Evolutionary conservation across 2,329 filamentous ascomycete genomes (phyloP).

Genomic region (Fusarium fujikuroi): DNA sequence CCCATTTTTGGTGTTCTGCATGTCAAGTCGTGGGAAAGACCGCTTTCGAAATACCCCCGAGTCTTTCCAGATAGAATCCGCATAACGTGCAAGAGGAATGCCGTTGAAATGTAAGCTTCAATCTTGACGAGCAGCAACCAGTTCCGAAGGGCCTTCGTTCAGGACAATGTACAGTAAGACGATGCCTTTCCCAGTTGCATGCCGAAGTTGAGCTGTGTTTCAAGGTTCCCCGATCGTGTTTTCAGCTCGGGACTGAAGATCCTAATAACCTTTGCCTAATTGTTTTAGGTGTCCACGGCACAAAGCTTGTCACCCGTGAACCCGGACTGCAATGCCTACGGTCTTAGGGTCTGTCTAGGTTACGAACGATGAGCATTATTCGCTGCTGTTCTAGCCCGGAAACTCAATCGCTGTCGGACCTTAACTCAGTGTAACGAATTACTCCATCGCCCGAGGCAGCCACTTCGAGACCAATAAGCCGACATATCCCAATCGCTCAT

Average conservation of each 20-base stretch:
- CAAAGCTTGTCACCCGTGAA: background rate
- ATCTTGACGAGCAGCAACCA: background rate
- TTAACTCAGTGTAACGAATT: background rate
- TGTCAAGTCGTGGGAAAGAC: accelerated
- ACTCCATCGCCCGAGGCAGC: background rate
- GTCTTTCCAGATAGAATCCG: accelerated
- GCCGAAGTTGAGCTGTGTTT: background rate
- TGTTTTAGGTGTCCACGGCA: background rate
- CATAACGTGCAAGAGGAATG: too few species aligned
- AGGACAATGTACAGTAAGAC: accelerated
- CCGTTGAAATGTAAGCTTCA: too few species aligned
- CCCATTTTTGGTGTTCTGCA: too few species aligned
- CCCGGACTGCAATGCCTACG: background rate
- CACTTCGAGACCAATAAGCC: background rate
- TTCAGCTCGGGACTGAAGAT: background rate
- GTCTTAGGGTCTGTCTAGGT: background rate
- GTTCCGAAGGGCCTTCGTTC: too few species aligned
- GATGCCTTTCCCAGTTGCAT: accelerated
- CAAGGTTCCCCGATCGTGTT: background rate
- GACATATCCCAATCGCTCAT: too few species aligned
- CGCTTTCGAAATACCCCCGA: accelerated
- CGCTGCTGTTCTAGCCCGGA: background rate
- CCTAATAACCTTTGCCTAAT: background rate
- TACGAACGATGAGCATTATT: background rate
- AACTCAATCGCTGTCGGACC: background rate